phyloP scores from a whole-genome alignment of 768 basidiomycete species.

The Leucosporidium yakuticum region DNA sequence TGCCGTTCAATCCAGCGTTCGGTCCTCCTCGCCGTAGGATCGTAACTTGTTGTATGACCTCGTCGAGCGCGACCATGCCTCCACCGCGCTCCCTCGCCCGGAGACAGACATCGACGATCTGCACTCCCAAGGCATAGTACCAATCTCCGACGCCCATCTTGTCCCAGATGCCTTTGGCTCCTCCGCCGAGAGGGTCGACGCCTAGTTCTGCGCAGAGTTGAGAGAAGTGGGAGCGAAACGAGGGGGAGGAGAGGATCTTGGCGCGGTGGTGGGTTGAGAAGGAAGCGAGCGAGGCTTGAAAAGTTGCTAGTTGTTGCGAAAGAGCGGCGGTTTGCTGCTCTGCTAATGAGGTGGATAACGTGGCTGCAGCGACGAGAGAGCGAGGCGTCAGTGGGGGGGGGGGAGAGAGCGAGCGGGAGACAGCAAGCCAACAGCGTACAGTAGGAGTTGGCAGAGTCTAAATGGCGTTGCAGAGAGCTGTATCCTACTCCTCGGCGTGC shows the following conservation, averaged over 20 bases:
- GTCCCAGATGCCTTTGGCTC: conserved; percentile 68
- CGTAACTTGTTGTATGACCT: conserved; percentile 71
- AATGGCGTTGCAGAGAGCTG: too few relatives aligned
- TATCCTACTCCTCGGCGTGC: too few relatives aligned
- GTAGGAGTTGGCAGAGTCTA: too few relatives aligned
- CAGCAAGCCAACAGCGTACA: too few relatives aligned
- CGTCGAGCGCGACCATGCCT: conserved; percentile 80
- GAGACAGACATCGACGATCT: conserved; percentile 46
- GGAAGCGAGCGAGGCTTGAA: conserved; percentile 67
- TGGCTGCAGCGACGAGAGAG: conserved; percentile 66
- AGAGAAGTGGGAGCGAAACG: conserved; percentile 85
- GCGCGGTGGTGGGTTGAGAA: conserved; percentile 81
- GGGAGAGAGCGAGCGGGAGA: too few relatives aligned
- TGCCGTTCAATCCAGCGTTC: not conserved
- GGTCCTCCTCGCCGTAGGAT: conserved; percentile 56
- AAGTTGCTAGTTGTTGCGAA: conserved; percentile 72
- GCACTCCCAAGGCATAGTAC: conserved; percentile 92
- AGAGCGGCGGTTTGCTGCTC: conserved; percentile 69
- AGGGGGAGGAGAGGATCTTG: conserved; percentile 73
- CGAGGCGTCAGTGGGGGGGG: too few relatives aligned
- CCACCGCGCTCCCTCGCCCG: conserved; percentile 59
- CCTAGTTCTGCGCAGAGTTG: conserved; percentile 93
- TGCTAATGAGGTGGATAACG: conserved; percentile 72
- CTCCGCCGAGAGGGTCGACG: conserved; percentile 69
- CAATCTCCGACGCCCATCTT: conserved; percentile 76